Evolutionary conservation across 129 eudicot species (phyloP).

Genomic region (Smallanthus sonchifolius): DNA sequence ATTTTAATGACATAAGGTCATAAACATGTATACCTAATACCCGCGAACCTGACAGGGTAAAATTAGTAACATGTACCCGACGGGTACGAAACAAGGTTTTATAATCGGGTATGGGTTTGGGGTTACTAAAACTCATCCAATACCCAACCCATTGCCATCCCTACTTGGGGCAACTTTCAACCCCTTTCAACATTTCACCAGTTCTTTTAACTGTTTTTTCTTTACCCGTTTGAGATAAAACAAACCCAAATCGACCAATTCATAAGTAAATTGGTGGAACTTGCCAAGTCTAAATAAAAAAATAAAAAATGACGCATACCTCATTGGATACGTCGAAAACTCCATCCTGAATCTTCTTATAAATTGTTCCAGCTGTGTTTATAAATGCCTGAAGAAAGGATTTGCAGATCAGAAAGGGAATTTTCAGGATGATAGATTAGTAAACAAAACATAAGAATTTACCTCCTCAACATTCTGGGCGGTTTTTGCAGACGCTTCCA

Average conservation of each 20-base stretch:
- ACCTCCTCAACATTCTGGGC: conserved; percentile 96
- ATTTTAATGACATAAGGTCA: neutral
- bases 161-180: too few relatives aligned
- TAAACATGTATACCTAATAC: too few relatives aligned
- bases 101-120: neutral
- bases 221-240: neutral
- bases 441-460: neutral
- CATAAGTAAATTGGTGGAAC: neutral
- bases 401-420: conserved; percentile 1
- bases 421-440: neutral
- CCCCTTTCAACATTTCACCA: neutral
- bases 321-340: conserved; percentile 88
- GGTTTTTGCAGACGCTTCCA: conserved; percentile 94
- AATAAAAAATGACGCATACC: conserved; percentile 27
- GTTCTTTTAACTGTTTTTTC: neutral
- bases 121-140: neutral
- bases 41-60: neutral
- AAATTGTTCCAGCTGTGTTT: conserved; percentile 73
- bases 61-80: too few relatives aligned
- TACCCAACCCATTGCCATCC: neutral
- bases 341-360: conserved; percentile 94
- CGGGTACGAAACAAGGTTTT: neutral
- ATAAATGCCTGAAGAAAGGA: conserved; percentile 67
- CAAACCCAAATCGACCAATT: neutral
- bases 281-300: neutral